Percentiles rank a stretch among this genome's conserved stretches.
Conservation (phyloP, 805 yeast species). For the Myxozyma melibiosi region DNA sequence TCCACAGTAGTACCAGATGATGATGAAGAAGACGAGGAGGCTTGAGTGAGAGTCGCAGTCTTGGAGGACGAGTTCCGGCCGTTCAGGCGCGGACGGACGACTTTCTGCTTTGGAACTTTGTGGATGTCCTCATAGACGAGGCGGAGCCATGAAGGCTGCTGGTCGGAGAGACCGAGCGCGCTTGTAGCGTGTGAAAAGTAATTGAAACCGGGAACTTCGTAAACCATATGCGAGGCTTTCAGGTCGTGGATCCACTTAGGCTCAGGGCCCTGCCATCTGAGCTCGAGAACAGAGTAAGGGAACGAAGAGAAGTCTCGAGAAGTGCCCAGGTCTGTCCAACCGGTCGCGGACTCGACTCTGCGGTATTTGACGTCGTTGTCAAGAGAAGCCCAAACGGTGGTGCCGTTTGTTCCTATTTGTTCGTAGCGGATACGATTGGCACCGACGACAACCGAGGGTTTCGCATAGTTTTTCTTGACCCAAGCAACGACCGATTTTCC, state of each 20-base stretch:
- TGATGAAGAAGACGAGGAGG: conserved; percentile 21
- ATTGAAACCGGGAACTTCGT: conserved; percentile 49
- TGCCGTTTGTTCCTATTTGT: conserved; percentile 22
- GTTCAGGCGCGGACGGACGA: not conserved
- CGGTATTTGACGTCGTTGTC: conserved; percentile 36
- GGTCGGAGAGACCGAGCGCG: conserved; percentile 39
- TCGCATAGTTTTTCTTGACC: conserved; percentile 18
- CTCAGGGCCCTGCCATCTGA: conserved; percentile 48
- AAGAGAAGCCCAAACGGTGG: conserved; percentile 45
- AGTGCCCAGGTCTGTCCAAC: conserved; percentile 23
- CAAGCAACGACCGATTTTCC: conserved; percentile 29
- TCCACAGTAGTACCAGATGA: conserved; percentile 19
- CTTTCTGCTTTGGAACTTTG: conserved; percentile 45
- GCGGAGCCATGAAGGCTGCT: conserved; percentile 48
- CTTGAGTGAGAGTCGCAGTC: not conserved
- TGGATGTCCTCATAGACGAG: conserved; percentile 50
- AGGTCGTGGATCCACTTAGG: conserved; percentile 48
- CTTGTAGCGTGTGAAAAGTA: conserved; percentile 44
- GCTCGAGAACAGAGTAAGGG: conserved; percentile 54
- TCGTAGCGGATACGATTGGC: conserved; percentile 27
- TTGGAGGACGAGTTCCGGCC: conserved; percentile 1
- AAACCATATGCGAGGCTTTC: conserved; percentile 52
- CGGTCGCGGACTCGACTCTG: conserved; percentile 12
- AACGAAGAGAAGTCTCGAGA: conserved; percentile 37
- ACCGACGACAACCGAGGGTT: conserved; percentile 20